phyloP scores from a whole-genome alignment of 202 grass and related monocot genomes.

The Panicum hallii region DNA sequence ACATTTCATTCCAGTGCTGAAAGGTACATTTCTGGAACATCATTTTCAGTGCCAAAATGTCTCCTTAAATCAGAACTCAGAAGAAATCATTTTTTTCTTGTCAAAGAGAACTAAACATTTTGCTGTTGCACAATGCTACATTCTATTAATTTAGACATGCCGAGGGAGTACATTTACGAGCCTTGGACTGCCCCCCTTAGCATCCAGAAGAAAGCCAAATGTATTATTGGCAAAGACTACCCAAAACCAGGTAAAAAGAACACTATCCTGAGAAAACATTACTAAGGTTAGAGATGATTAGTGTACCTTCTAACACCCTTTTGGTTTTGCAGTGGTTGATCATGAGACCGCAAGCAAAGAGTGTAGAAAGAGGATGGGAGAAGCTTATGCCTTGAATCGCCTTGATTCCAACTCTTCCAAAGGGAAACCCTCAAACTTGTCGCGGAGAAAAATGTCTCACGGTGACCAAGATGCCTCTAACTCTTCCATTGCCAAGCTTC shows the following conservation, averaged over 20 bases:
- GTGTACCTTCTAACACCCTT: not conserved
- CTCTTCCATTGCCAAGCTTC: constrained; percentile 34
- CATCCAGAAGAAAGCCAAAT: constrained; percentile 84
- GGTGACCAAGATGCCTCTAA: constrained; percentile 19
- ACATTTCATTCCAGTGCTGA: constrained; percentile 82
- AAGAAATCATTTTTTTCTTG: constrained; percentile 18
- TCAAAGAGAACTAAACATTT: not conserved
- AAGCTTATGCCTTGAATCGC: constrained; percentile 56
- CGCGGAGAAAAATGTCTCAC: constrained; percentile 32
- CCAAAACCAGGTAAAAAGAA: constrained; percentile 76
- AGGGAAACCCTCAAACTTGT: constrained; percentile 16
- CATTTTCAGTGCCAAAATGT: constrained; percentile 29
- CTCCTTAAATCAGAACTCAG: not conserved
- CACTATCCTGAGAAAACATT: not conserved
- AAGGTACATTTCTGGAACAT: constrained; percentile 55
- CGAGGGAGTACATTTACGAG: constrained; percentile 92
- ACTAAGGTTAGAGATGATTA: not conserved
- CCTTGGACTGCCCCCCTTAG: constrained; percentile 84
- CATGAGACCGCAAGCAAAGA: constrained; percentile 82
- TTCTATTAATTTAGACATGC: constrained; percentile 65
- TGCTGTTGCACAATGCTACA: not conserved
- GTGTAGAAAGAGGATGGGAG: constrained; percentile 77
- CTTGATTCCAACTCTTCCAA: not conserved
- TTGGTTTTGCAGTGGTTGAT: constrained; percentile 66
- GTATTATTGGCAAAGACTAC: constrained; percentile 87